These are phyloP conservation scores for Penicillium bialowiezense DNA, from an alignment of 495 filamentous ascomycete species.

Conservation along the genomic window DNA sequence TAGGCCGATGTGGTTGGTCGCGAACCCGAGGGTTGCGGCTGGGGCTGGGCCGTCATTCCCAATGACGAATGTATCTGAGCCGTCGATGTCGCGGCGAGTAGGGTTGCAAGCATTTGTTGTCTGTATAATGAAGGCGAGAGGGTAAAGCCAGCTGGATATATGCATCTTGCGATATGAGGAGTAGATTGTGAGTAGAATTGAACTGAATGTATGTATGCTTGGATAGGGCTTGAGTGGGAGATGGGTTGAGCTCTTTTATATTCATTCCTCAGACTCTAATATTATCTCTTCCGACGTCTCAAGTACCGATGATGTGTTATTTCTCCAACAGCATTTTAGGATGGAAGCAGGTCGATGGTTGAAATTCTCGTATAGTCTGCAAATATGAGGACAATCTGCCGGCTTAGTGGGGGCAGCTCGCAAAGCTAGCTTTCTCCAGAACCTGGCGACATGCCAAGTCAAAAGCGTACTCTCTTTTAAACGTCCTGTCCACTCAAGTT, in stretches of 20 bases:
- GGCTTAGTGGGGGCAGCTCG: not conserved
- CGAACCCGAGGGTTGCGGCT: constrained; percentile 26
- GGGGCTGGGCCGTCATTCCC: constrained; percentile 16
- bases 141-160: not conserved
- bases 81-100: not conserved
- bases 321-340: not conserved
- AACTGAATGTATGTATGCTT: too few relatives aligned
- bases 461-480: too few relatives aligned
- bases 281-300: too few relatives aligned
- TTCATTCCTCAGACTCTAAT: too few relatives aligned
- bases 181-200: too few relatives aligned
- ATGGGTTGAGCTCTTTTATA: too few relatives aligned
- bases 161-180: not conserved
- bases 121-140: not conserved
- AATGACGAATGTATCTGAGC: constrained; percentile 3
- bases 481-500: too few relatives aligned
- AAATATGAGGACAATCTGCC: not conserved
- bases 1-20: constrained; percentile 32
- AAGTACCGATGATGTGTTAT: too few relatives aligned
- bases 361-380: not conserved
- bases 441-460: not conserved
- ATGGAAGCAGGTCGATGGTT: not conserved
- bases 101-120: not conserved
- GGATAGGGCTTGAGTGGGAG: too few relatives aligned
- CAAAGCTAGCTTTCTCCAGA: not conserved